Evolutionary conservation across 129 eudicot species (phyloP), one percentile per base, ranked within the genome.

Genomic region (Deinandra increscens): DNA sequence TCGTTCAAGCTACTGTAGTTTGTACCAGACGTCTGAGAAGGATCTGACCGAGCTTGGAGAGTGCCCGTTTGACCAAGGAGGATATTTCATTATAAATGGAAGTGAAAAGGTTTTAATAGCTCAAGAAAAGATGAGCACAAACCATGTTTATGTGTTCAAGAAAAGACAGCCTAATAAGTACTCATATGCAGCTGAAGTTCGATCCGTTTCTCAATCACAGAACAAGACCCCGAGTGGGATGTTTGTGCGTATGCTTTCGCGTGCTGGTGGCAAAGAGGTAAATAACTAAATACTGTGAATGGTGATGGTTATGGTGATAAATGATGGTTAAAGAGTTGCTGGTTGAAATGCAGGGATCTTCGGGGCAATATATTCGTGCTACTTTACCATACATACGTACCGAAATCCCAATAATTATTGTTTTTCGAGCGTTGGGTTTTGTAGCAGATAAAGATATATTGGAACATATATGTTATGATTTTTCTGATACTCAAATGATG

Each of bases 51-150:
- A 84, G 81, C 88, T 89, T 38, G 94, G 88, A 59, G 94, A 89
- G 85, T 86, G 93, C 37, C 94, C 94, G 0, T 71, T 37, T 59
- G 96, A 89, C 75, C 93, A 82, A 64, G 97, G 94, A 42, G 91
- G 95, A 44, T 86, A 90, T 54, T 90, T 90, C 64, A 84, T 86
- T 36, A 76, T 89, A 51, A 90, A 90, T 51, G 97, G 95, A 9
- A 86, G 90, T 78, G 97, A 84, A 76, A 90, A 87, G 63, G 91
- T 86, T 38, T 79, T 90, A 6, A 82, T 90, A 22, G 91, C 89
- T 68, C 89, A 90, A 76, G 95, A 87, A 68, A 87, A 87, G 70
- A 87, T 83, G 95, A 83, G 91, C 78, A 87, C 91, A 37, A 90
- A 90, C 68, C 84, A 87, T 75, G 91, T 90, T 1, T 87, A 87